Evolutionary conservation across 306 rosid species (phyloP).

Genomic region (Corylus avellana): DNA sequence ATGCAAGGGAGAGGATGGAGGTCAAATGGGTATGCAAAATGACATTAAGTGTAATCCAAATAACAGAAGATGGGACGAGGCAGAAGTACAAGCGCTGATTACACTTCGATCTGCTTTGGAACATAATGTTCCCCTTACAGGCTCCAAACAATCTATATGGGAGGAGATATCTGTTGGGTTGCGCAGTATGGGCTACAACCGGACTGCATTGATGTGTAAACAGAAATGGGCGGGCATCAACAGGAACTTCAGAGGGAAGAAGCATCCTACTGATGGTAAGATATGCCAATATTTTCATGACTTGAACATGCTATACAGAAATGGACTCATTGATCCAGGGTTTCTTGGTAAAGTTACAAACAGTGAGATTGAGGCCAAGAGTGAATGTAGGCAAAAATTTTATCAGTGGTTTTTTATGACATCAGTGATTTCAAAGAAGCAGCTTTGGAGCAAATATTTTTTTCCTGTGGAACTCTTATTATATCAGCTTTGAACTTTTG

Average conservation of each 20-base stretch:
- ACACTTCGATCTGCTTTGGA: conserved; percentile 52
- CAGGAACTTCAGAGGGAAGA: conserved; percentile 74
- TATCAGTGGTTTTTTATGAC: neutral
- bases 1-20: conserved; percentile 40
- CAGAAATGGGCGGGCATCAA: conserved; percentile 93
- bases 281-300: conserved; percentile 66
- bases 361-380: conserved; percentile 29
- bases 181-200: conserved; percentile 54
- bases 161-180: conserved; percentile 74
- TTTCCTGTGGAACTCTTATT: neutral
- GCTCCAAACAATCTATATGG: conserved; percentile 63
- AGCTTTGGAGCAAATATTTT: no score
- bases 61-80: conserved; percentile 72
- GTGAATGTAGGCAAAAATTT: neutral
- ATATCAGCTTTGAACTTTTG: neutral
- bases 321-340: conserved; percentile 45
- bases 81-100: conserved; percentile 75
- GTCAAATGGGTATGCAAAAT: conserved; percentile 30
- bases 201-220: conserved; percentile 71
- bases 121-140: conserved; percentile 42
- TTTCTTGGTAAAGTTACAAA: conserved; percentile 30
- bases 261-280: conserved; percentile 47
- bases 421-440: neutral
- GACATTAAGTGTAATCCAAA: conserved; percentile 36
- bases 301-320: conserved; percentile 59